These are phyloP conservation scores for Phialophora verrucosa DNA, from an alignment of 2,329 filamentous ascomycete species.

Conservation along the genomic window DNA sequence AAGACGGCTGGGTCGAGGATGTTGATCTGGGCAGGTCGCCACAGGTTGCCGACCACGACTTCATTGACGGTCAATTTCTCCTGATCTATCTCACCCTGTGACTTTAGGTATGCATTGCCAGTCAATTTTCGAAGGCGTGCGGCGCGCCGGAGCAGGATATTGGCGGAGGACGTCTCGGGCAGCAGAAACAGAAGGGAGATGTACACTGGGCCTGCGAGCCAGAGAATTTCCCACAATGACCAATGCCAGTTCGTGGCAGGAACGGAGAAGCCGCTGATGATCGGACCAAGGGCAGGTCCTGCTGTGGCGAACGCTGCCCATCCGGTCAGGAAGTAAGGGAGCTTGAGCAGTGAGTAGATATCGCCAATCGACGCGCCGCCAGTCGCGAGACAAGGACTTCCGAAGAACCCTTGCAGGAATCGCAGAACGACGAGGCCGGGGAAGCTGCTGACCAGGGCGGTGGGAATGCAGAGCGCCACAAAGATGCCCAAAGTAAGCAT, in stretches of 20 bases:
- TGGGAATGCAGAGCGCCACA: conserved; percentile 69
- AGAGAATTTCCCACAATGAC: conserved; percentile 65
- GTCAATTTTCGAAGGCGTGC: conserved; percentile 65
- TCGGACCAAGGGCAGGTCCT: conserved; percentile 63
- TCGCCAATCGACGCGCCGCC: conserved; percentile 55
- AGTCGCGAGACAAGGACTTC: conserved; percentile 69
- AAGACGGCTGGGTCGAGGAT: conserved; percentile 66
- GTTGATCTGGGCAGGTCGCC: conserved; percentile 65
- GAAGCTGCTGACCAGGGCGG: conserved; percentile 67
- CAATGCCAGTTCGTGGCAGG: conserved; percentile 64
- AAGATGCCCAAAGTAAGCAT: conserved; percentile 71
- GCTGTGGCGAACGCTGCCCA: conserved; percentile 58
- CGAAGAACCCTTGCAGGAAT: conserved; percentile 70
- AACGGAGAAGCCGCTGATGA: conserved; percentile 66
- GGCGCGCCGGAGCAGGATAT: conserved; percentile 67
- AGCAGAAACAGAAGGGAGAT: conserved; percentile 66
- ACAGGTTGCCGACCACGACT: conserved; percentile 59
- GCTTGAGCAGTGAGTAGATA: conserved; percentile 58
- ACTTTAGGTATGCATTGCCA: conserved; percentile 61
- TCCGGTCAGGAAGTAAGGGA: conserved; percentile 64
- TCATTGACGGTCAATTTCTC: conserved; percentile 54
- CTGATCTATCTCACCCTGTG: conserved; percentile 69
- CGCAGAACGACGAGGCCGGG: conserved; percentile 67
- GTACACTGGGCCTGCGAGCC: conserved; percentile 64
- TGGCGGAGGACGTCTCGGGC: conserved; percentile 66